Conservation (phyloP, 192 early-diverging fungal genomes). For the Mortierella hygrophila region DNA sequence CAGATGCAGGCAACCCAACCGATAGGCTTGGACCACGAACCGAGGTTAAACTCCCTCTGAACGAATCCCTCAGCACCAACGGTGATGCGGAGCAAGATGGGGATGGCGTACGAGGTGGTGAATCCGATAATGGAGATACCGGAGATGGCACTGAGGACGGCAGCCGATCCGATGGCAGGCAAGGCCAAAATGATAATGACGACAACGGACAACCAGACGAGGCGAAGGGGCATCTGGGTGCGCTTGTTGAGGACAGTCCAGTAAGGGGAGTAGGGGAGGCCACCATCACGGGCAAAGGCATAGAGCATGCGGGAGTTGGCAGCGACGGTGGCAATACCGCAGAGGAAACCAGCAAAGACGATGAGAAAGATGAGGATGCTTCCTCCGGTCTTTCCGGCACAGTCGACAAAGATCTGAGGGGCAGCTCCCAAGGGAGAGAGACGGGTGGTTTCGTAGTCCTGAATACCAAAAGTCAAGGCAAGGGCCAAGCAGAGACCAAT, state of each 20-base stretch:
- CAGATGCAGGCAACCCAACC: slow-evolving; percentile 45
- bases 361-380: slow-evolving; percentile 53
- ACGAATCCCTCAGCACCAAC: slow-evolving; percentile 39
- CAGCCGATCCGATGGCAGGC: slow-evolving; percentile 49
- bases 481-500: slow-evolving; percentile 41
- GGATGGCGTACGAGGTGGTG: slow-evolving; percentile 51
- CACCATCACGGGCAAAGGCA: slow-evolving; percentile 61
- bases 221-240: slow-evolving; percentile 43
- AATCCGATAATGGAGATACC: slow-evolving; percentile 50
- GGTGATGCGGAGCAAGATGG: slow-evolving; percentile 45
- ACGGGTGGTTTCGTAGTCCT: slow-evolving; percentile 35
- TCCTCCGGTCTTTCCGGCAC: slow-evolving; percentile 49
- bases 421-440: slow-evolving; percentile 17
- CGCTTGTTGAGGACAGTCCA: slow-evolving; percentile 47
- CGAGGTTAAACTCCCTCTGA: slow-evolving; percentile 50
- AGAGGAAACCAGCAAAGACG: slow-evolving; percentile 56
- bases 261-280: slow-evolving; percentile 43
- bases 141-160: slow-evolving; percentile 48
- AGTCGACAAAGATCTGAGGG: slow-evolving; percentile 53
- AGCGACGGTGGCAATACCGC: slow-evolving; percentile 55
- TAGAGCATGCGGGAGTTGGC: slow-evolving; percentile 59
- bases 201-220: slow-evolving; percentile 40
- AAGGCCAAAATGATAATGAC: slow-evolving; percentile 44
- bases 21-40: slow-evolving; percentile 25
- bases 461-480: slow-evolving; percentile 43